Evolutionary conservation across 2,329 filamentous ascomycete genomes (phyloP), one percentile per base, ranked within the genome.

Genomic region (Peltaster fructicola): DNA sequence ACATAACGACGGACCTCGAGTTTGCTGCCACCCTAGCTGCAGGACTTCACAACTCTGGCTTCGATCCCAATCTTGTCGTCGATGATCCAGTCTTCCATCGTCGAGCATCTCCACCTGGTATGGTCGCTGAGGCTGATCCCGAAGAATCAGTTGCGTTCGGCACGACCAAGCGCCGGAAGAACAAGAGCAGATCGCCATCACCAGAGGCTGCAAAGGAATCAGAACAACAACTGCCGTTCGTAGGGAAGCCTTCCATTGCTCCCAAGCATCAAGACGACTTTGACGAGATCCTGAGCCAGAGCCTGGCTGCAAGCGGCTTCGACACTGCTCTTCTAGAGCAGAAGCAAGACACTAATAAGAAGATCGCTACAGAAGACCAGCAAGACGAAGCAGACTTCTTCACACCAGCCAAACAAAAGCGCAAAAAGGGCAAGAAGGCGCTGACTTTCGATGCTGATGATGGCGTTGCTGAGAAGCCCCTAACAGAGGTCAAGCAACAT

Each of bases 21-120:
- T 61, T 61, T 26, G 53, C 57, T 13, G 57, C 55, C 4, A 54
- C 56, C 4, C 38, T 61, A 6, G 55, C 56, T 12, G 56, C 54
- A 24, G 56, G 54, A 15, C 36, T 61, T 8, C 45, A 52, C 29
- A 50, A 56, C 24, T 56, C 53, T 14, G 57, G 57, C 15, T 61
- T 61, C 34, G 44, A 59, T 34, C 47, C 54, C 4, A 43, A 52
- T 23, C 41, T 57, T 15, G 55, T 59, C 5, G 44, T 59, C 22
- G 45, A 57, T 12, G 51, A 60, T 32, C 47, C 51, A 11, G 25
- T 31, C 1, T 51, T 48, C 29, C 44, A 48, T 21, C 40, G 46
- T 7, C 31, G 47, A 34, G 34, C 42, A n/a, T 49, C 48, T 6
- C 47, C 47, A 7, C 35, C 46, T 12, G 38, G 33, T 17, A 26